Percentiles rank a stretch among this genome's conserved stretches.
Conservation (phyloP, 2,329 filamentous ascomycete species). For the Thelonectria blattea region DNA sequence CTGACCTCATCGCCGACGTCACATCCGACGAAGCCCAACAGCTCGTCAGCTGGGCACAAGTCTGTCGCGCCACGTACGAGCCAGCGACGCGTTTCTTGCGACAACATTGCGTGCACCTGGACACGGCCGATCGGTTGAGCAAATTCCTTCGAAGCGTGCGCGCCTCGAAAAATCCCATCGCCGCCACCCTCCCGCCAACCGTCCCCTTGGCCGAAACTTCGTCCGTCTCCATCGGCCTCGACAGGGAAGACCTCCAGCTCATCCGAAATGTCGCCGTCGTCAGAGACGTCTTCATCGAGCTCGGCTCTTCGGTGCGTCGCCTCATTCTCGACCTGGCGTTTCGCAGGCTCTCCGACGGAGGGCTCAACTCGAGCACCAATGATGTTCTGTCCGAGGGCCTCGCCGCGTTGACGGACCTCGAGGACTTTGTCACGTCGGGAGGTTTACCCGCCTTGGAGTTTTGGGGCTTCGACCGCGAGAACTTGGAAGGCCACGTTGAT, state of each 20-base stretch:
- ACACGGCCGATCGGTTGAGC: slow-evolving; percentile 10
- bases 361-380: slow-evolving; percentile 8
- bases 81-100: slow-evolving; percentile 16
- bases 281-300: slow-evolving; percentile 10
- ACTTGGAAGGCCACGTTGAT: too few species aligned
- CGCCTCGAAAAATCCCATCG: slow-evolving; percentile 25
- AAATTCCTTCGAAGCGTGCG: slow-evolving; percentile 8
- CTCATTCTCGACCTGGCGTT: slow-evolving; percentile 25
- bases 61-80: slow-evolving; percentile 24
- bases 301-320: slow-evolving; percentile 19
- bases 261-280: neutral
- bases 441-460: slow-evolving; percentile 23
- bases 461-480: slow-evolving; percentile 8
- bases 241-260: neutral
- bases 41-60: slow-evolving; percentile 21
- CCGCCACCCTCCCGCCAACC: slow-evolving; percentile 8
- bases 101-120: slow-evolving; percentile 20
- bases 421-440: slow-evolving; percentile 25
- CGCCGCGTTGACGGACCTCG: slow-evolving; percentile 11
- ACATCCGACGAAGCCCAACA: slow-evolving; percentile 16
- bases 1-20: slow-evolving; percentile 17
- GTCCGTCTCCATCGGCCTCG: slow-evolving; percentile 22
- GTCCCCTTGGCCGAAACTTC: slow-evolving; percentile 7
- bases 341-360: slow-evolving; percentile 14
- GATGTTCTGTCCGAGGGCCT: slow-evolving; percentile 6